phyloP scores from a whole-genome alignment of 1,284 basidiomycete genomes.

The Austroboletus novae-zelandiae region DNA sequence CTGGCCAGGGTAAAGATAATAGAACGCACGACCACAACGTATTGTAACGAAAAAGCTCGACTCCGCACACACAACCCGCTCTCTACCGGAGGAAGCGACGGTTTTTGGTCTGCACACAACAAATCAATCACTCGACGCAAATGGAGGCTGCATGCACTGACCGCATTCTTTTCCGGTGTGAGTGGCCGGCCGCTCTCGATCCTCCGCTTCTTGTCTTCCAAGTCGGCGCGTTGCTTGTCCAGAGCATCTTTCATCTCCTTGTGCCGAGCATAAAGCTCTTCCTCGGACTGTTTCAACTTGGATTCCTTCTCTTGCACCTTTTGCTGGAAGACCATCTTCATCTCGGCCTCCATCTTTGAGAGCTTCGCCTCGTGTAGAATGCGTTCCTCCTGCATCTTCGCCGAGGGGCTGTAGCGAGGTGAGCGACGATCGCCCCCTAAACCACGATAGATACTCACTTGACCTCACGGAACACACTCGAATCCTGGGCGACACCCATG shows the following conservation, averaged over 20 bases:
- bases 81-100: constrained; percentile 37
- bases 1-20: constrained; percentile 35
- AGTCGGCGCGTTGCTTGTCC: constrained; percentile 92
- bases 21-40: constrained; percentile 28
- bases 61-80: constrained; percentile 8
- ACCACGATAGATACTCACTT: constrained; percentile 64
- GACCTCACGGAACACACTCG: constrained; percentile 96
- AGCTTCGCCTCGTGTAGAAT: constrained; percentile 93
- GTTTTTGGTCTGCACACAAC: constrained; percentile 30
- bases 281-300: constrained; percentile 96
- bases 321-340: constrained; percentile 99
- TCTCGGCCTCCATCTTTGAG: constrained; percentile 98
- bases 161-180: constrained; percentile 88
- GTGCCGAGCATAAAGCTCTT: constrained; percentile 95
- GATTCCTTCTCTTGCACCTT: constrained; percentile 98
- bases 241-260: constrained; percentile 98
- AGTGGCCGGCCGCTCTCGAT: constrained; percentile 92
- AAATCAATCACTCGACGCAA: constrained; percentile 3
- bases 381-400: constrained; percentile 93
- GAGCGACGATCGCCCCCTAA: constrained; percentile 6
- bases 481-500: constrained; percentile 96
- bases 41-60: constrained; percentile 22
- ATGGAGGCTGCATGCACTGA: constrained; percentile 37
- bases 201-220: constrained; percentile 98
- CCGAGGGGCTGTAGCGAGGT: constrained; percentile 69